Conservation (phyloP, 345 rosid species). For the Dimocarpus longan region DNA sequence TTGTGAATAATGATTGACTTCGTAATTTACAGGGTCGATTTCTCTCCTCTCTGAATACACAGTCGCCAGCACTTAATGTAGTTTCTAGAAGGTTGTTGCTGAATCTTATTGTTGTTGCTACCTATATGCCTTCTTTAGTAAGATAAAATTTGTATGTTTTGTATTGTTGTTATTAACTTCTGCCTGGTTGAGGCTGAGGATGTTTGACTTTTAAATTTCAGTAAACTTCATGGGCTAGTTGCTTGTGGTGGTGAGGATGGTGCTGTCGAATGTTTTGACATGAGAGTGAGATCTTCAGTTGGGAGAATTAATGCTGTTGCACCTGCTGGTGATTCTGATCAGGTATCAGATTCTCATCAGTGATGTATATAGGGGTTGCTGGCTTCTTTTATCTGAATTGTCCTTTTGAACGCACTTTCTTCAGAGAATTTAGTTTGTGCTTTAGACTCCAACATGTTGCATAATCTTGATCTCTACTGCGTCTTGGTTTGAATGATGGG, state of each 20-base stretch:
- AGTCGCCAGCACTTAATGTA: constrained; percentile 85
- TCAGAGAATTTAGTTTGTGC: neutral
- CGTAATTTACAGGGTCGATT: constrained; percentile 66
- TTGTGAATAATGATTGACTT: constrained; percentile 17
- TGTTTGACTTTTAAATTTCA: constrained; percentile 33
- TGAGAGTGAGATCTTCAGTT: constrained; percentile 76
- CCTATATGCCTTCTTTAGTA: constrained; percentile 5
- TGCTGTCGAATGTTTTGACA: constrained; percentile 90
- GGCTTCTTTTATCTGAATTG: neutral
- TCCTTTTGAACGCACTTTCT: neutral
- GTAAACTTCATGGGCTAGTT: constrained; percentile 87
- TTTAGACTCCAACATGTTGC: neutral
- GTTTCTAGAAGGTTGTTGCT: constrained; percentile 79
- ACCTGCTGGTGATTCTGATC: constrained; percentile 67
- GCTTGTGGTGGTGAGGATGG: constrained; percentile 99
- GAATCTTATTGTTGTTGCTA: constrained; percentile 7
- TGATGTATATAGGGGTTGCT: neutral
- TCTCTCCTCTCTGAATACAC: constrained; percentile 74
- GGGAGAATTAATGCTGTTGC: constrained; percentile 84
- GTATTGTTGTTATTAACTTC: neutral
- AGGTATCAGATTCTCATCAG: constrained; percentile 39
- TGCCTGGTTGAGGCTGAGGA: constrained; percentile 23
- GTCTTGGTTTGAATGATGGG: neutral
- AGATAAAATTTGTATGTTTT: neutral
- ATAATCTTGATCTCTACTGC: neutral